phyloP scores from a whole-genome alignment of 805 yeast species.

The Wickerhamiella musiphila region DNA sequence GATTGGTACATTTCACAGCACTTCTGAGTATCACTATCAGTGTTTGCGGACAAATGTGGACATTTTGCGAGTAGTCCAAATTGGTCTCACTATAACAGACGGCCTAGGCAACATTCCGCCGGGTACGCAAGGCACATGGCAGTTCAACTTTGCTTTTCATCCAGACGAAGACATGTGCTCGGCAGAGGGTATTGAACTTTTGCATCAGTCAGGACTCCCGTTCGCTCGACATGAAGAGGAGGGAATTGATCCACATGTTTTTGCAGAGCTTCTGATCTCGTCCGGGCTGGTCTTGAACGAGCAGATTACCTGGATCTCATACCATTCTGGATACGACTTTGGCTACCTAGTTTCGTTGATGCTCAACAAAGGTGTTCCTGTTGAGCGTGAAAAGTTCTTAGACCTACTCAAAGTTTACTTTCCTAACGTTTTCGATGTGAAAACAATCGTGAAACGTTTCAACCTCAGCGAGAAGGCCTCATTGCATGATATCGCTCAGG shows the following conservation, averaged over 20 bases:
- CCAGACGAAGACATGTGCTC: constrained; percentile 64
- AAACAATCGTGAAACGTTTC: constrained; percentile 27
- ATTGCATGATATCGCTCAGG: constrained; percentile 26
- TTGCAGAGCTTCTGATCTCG: constrained; percentile 70
- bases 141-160: constrained; percentile 79
- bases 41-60: constrained; percentile 86
- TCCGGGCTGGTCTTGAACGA: constrained; percentile 69
- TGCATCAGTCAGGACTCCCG: constrained; percentile 69
- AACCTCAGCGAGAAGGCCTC: constrained; percentile 22
- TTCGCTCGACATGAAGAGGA: constrained; percentile 52
- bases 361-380: constrained; percentile 62
- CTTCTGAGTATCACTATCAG: constrained; percentile 88
- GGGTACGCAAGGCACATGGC: constrained; percentile 71
- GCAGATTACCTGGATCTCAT: constrained; percentile 71
- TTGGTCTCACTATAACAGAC: constrained; percentile 64
- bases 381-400: constrained; percentile 59
- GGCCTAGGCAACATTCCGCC: constrained; percentile 53
- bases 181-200: constrained; percentile 63
- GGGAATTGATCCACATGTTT: constrained; percentile 65
- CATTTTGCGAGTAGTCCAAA: constrained; percentile 66
- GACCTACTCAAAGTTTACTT: constrained; percentile 55
- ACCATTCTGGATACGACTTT: constrained; percentile 86
- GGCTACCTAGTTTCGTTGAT: constrained; percentile 72
- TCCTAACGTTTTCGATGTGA: constrained; percentile 73
- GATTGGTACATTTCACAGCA: constrained; percentile 77